These are phyloP conservation scores for Pelargonium fulgidum DNA, from an alignment of 441 rosid species.

Conservation along the genomic window DNA sequence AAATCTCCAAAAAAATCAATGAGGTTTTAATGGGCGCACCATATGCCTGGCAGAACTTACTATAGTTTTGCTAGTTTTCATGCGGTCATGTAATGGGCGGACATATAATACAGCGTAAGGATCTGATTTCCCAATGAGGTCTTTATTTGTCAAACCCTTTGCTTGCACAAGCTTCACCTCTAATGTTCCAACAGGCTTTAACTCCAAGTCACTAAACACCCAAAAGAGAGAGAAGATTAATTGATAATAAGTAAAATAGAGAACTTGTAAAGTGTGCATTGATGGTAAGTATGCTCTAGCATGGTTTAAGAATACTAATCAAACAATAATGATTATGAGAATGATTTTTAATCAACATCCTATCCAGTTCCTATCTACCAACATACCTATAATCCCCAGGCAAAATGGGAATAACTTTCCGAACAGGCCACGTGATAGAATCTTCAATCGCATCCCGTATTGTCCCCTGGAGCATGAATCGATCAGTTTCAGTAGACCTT, in stretches of 20 bases:
- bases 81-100: constrained; percentile 72
- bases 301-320: not conserved
- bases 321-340: not conserved
- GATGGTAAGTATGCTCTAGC: not conserved
- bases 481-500: not conserved
- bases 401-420: constrained; percentile 71
- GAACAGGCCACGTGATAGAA: constrained; percentile 48
- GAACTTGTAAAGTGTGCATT: not conserved
- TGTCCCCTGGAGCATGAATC: constrained; percentile 48
- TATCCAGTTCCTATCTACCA: not conserved
- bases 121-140: constrained; percentile 90
- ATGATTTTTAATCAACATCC: not conserved
- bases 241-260: constrained; percentile 1
- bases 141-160: constrained; percentile 79
- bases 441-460: constrained; percentile 59
- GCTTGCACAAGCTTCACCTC: constrained; percentile 98
- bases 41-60: constrained; percentile 33
- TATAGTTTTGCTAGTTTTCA: constrained; percentile 69
- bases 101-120: constrained; percentile 69
- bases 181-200: constrained; percentile 82
- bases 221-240: not conserved
- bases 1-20: not conserved
- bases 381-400: constrained; percentile 94
- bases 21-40: not conserved
- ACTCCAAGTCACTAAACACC: constrained; percentile 63